Conservation (phyloP, 2,329 filamentous ascomycete species). For the Malbranchea cinnamomea region DNA sequence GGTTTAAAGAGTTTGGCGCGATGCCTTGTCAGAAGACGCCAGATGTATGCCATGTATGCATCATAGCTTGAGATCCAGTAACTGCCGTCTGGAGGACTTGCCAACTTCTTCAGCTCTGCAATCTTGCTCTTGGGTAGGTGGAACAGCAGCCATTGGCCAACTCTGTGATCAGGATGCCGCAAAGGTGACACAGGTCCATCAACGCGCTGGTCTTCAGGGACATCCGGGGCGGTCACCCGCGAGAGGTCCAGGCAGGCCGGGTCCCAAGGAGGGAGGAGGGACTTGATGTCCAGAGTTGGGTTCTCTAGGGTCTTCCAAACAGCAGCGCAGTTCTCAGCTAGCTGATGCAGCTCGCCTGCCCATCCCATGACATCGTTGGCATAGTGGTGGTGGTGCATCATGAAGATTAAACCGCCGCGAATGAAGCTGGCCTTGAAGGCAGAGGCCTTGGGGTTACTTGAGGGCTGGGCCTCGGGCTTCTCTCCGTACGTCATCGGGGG, state of each 20-base stretch:
- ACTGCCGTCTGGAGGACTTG: conserved; percentile 17
- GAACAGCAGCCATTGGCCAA: conserved; percentile 21
- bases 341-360: conserved; percentile 23
- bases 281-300: conserved; percentile 15
- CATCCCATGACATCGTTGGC: conserved; percentile 31
- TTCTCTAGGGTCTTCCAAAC: conserved; percentile 6
- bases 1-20: conserved; percentile 22
- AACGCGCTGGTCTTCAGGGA: conserved; percentile 16
- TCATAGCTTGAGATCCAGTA: conserved; percentile 35
- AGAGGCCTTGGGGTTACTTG: conserved; percentile 19
- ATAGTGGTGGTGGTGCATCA: conserved; percentile 31
- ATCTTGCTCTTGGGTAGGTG: conserved; percentile 33
- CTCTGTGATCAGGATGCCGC: conserved; percentile 18
- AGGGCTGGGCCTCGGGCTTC: conserved; percentile 24
- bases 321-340: conserved; percentile 31
- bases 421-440: conserved; percentile 31
- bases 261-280: conserved; percentile 23
- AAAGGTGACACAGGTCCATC: conserved; percentile 17
- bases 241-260: conserved; percentile 22
- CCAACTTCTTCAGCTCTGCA: conserved; percentile 24
- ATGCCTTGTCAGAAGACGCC: conserved; percentile 24
- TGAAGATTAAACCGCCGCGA: conserved; percentile 27
- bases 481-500: conserved; percentile 27
- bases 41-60: conserved; percentile 29
- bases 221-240: conserved; percentile 18